Percentiles rank a stretch among this genome's conserved stretches.
These are phyloP conservation scores for Trichoderma semiorbis DNA, from an alignment of 2,329 filamentous ascomycete species.

Conservation along the genomic window DNA sequence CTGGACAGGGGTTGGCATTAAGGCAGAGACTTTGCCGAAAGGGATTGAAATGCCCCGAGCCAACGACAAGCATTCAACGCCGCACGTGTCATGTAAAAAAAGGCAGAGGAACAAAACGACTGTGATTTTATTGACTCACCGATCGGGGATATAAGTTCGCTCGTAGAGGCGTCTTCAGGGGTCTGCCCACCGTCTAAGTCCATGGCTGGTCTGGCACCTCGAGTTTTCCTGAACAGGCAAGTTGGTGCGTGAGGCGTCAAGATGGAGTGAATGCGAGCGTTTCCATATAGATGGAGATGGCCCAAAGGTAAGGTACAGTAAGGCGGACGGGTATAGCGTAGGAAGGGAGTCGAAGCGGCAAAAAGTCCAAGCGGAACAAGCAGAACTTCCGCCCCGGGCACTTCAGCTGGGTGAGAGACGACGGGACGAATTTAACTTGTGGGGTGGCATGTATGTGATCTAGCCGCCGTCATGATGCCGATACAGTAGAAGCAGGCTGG, in stretches of 20 bases:
- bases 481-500: neutral
- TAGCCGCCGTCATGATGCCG: neutral
- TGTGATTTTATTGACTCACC: conserved; percentile 45
- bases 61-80: conserved; percentile 43
- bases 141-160: conserved; percentile 51
- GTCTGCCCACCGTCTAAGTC: conserved; percentile 42
- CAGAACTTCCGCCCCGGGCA: neutral
- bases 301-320: neutral
- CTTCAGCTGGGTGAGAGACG: neutral
- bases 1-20: conserved; percentile 1
- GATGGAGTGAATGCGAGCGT: neutral
- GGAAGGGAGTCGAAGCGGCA: neutral
- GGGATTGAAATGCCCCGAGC: conserved; percentile 27
- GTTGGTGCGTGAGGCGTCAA: conserved; percentile 11
- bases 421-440: neutral
- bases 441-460: neutral
- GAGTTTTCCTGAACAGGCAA: conserved; percentile 16
- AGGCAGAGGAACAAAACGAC: conserved; percentile 43
- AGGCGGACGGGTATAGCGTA: neutral
- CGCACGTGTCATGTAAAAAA: conserved; percentile 45
- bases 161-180: conserved; percentile 44
- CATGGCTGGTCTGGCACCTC: conserved; percentile 27
- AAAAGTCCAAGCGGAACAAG: neutral
- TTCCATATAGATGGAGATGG: neutral
- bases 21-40: neutral